Conservation (phyloP, 331 rosid genomes). For the Prunus yedoensis region DNA sequence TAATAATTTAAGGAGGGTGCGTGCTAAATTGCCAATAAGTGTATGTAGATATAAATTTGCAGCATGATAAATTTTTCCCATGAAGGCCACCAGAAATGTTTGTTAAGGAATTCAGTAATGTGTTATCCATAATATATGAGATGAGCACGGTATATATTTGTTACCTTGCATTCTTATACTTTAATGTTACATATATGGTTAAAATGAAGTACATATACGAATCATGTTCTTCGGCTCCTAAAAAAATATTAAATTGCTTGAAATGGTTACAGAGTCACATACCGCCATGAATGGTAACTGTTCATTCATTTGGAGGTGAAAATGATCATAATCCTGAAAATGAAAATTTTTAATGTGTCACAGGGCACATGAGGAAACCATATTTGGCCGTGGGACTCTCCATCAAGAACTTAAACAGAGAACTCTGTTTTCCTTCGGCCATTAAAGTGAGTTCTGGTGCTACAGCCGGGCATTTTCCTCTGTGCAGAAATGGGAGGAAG, state of each 20-base stretch:
- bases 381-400: neutral
- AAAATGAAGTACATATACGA: neutral
- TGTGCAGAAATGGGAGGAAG: neutral
- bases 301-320: neutral
- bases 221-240: neutral
- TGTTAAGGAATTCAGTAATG: neutral
- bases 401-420: neutral
- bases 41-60: too few relatives aligned
- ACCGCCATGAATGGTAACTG: neutral
- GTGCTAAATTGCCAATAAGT: too few relatives aligned
- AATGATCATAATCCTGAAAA: neutral
- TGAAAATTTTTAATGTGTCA: neutral
- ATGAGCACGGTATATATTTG: neutral
- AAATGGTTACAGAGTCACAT: neutral
- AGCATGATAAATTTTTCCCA: too few relatives aligned
- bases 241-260: too few relatives aligned
- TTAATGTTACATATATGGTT: neutral
- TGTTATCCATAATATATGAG: neutral
- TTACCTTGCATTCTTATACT: neutral
- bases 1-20: too few relatives aligned
- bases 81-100: neutral
- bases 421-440: neutral
- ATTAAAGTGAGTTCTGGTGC: neutral
- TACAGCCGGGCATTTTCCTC: neutral
- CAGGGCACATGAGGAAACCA: neutral